phyloP scores from a whole-genome alignment of 78 protist species.

The Dictyostelium purpureum region DNA sequence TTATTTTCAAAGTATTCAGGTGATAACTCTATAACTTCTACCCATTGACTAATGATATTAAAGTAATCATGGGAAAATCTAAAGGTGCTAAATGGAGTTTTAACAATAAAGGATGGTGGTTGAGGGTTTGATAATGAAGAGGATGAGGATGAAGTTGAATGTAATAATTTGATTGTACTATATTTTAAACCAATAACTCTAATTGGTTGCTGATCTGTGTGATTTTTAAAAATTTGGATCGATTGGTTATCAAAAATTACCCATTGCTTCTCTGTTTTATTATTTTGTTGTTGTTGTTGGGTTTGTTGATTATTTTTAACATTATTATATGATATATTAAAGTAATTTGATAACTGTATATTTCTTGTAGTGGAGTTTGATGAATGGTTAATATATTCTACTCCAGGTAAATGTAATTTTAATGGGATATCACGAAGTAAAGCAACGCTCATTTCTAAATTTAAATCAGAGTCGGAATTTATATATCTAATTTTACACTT shows the following conservation, averaged over 20 bases:
- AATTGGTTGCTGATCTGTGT: constrained; percentile 17
- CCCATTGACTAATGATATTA: not conserved
- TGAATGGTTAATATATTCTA: constrained; percentile 13
- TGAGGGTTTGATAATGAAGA: too few relatives aligned
- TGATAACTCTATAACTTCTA: not conserved
- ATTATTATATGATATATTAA: not conserved
- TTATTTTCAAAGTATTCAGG: constrained; percentile 5
- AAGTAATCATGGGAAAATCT: not conserved
- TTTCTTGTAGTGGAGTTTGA: not conserved
- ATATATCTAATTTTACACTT: constrained; percentile 7
- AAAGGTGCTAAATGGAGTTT: constrained; percentile 30
- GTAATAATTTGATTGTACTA: not conserved
- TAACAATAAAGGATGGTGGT: not conserved
- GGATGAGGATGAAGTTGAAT: not conserved
- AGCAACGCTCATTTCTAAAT: not conserved
- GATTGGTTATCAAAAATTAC: constrained; percentile 38
- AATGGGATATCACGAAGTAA: not conserved
- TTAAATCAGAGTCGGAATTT: not conserved
- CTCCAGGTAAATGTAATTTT: not conserved
- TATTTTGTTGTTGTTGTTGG: not conserved
- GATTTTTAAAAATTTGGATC: constrained; percentile 20
- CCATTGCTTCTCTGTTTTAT: not conserved
- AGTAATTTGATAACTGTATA: not conserved
- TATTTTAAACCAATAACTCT: constrained; percentile 19
- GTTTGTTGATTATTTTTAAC: not conserved